Evolutionary conservation across 805 yeast genomes (phyloP).

Genomic region (Peterozyma xylosa): DNA sequence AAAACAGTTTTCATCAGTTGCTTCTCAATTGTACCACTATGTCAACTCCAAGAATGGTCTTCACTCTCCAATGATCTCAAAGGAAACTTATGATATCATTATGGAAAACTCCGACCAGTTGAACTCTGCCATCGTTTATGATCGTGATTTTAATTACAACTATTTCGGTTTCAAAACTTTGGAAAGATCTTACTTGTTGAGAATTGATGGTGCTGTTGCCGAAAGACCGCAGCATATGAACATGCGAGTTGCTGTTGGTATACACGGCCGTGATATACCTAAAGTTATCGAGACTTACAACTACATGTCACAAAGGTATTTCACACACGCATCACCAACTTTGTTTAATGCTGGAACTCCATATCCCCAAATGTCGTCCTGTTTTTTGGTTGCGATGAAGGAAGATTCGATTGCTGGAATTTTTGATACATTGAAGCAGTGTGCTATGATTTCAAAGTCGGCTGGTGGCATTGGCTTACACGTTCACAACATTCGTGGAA

Average conservation of each 20-base stretch:
- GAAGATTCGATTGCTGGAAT: slow-evolving; percentile 60
- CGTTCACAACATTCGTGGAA: slow-evolving; percentile 49
- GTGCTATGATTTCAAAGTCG: slow-evolving; percentile 54
- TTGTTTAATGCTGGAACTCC: slow-evolving; percentile 59
- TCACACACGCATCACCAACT: slow-evolving; percentile 59
- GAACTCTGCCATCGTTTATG: slow-evolving; percentile 66
- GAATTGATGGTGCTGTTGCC: slow-evolving; percentile 48
- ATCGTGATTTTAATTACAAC: slow-evolving; percentile 56
- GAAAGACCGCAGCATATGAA: slow-evolving; percentile 57
- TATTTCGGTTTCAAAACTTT: slow-evolving; percentile 59
- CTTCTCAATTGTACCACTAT: slow-evolving; percentile 66
- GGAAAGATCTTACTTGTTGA: slow-evolving; percentile 50
- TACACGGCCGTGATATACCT: slow-evolving; percentile 47
- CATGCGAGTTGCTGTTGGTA: slow-evolving; percentile 57
- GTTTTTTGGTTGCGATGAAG: slow-evolving; percentile 57
- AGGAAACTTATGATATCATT: slow-evolving; percentile 58
- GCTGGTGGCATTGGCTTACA: slow-evolving; percentile 63
- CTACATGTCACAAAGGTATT: slow-evolving; percentile 49
- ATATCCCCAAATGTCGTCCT: slow-evolving; percentile 54
- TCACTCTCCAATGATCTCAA: slow-evolving; percentile 64
- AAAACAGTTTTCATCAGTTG: slow-evolving; percentile 73
- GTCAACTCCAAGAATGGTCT: slow-evolving; percentile 71
- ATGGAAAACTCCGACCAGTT: slow-evolving; percentile 55
- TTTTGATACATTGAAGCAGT: slow-evolving; percentile 51
- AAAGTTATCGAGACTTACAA: slow-evolving; percentile 49